Evolutionary conservation across 768 basidiomycete genomes (phyloP), one percentile per base, ranked within the genome.

Genomic region (Pulveroboletus frians): DNA sequence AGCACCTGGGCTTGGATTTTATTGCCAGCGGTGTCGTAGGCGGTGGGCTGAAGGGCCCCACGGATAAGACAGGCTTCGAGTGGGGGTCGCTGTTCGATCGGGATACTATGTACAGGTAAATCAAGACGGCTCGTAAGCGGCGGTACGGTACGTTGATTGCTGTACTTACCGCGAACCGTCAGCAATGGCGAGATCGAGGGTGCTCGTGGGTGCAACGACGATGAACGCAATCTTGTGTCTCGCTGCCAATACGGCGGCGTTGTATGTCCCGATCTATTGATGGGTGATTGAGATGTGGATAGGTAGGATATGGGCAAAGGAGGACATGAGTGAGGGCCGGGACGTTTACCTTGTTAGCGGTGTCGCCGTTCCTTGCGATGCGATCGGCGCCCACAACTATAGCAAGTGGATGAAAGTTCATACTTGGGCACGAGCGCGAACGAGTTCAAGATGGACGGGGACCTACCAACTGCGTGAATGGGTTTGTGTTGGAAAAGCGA

Each of bases 341-440:
- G 9, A 59, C 67, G 23, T 17, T 32, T 49, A 79, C 82, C 75
- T 98, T 98, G 76, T 98, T 98, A 14, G 95, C 95, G 1, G 95
- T 97, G 70, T 97, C 95, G 4, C 95, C 95, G 60, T 98, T 97
- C 63, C 73, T 78, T 2, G 92, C 90, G 56, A 98, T 84, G 50
- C 92, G 75, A 64, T 94, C 92, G 14, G 92, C 90, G 34, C 92
- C 91, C 32, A 93, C 92, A 46, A 76, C 89, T 88, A 54, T 30
- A 31, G 6, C 2, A 47, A 29, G 27, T 23, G 47, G 38, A 14
- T n/a, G 32, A 14, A 11, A 3, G 15, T 17, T 41, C 32, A 23
- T 47, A 35, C 17, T 8, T 8, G 21, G 31, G 41, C n/a, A 15
- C 4, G 2, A 13, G 3, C 27, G 31, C 15, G 27, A 14, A 18